phyloP scores from a whole-genome alignment of 2,329 filamentous ascomycete species.

The Sarocladium kiliense region DNA sequence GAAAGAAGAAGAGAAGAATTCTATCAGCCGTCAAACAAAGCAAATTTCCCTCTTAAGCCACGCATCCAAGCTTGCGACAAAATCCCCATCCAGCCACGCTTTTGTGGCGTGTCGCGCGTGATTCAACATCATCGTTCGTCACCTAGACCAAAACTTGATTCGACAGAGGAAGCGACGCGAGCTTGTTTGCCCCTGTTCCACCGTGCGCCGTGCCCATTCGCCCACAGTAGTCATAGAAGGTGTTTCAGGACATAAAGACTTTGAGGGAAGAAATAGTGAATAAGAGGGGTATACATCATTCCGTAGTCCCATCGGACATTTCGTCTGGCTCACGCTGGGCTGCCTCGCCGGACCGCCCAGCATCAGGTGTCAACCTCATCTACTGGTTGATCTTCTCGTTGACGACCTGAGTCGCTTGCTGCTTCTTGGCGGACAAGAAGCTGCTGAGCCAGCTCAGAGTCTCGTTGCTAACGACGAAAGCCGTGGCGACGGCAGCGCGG shows the following conservation, averaged over 20 bases:
- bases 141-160: background rate
- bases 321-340: background rate
- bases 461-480: conserved; percentile 62
- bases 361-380: conserved; percentile 10
- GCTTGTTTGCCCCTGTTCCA: background rate
- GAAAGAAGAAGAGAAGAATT: background rate
- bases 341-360: background rate
- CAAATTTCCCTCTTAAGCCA: background rate
- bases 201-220: background rate
- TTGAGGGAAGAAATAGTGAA: background rate
- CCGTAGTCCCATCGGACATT: background rate
- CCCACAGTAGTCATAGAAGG: background rate
- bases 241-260: background rate
- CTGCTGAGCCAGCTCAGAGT: conserved; percentile 55
- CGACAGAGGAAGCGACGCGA: background rate
- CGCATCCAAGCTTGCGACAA: background rate
- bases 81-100: background rate
- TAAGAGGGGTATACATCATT: conserved; percentile 6
- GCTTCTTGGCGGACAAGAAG: conserved; percentile 57
- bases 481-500: conserved; percentile 66
- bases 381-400: conserved; percentile 48
- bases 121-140: background rate
- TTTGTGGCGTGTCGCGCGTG: background rate
- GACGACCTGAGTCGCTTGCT: conserved; percentile 49
- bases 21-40: conserved; percentile 2